phyloP scores from a whole-genome alignment of 495 filamentous ascomycete genomes.

The Penicillium verhagenii region DNA sequence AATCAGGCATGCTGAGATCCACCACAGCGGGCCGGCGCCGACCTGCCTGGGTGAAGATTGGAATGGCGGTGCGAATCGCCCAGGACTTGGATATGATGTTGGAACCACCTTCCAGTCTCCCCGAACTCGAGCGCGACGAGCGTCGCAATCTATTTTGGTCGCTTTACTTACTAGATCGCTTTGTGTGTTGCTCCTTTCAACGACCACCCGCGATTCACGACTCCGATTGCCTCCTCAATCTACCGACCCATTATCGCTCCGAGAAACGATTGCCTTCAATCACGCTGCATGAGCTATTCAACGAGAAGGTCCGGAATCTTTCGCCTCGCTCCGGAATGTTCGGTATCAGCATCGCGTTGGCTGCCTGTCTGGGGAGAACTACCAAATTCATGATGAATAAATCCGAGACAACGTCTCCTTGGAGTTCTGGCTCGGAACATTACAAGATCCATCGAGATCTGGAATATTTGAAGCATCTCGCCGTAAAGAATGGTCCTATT shows the following conservation, averaged over 20 bases:
- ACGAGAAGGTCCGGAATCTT: conserved; percentile 1
- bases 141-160: conserved; percentile 34
- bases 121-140: conserved; percentile 26
- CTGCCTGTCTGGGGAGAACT: conserved; percentile 20
- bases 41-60: conserved; percentile 33
- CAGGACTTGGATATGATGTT: conserved; percentile 32
- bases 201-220: conserved; percentile 28
- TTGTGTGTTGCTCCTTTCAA: conserved; percentile 28
- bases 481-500: conserved; percentile 12
- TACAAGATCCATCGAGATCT: conserved; percentile 16
- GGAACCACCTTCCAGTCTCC: conserved; percentile 19
- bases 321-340: conserved; percentile 12
- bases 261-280: not conserved
- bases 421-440: conserved; percentile 23
- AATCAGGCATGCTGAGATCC: conserved; percentile 5
- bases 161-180: conserved; percentile 32
- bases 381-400: conserved; percentile 26
- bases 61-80: conserved; percentile 29
- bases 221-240: conserved; percentile 20
- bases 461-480: conserved; percentile 24
- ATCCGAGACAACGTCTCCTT: conserved; percentile 13
- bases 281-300: conserved; percentile 11
- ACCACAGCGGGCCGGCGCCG: conserved; percentile 22
- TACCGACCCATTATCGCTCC: conserved; percentile 14
- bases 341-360: conserved; percentile 18